Evolutionary conservation across 306 rosid genomes (phyloP).

Genomic region (Vigna angularis): DNA sequence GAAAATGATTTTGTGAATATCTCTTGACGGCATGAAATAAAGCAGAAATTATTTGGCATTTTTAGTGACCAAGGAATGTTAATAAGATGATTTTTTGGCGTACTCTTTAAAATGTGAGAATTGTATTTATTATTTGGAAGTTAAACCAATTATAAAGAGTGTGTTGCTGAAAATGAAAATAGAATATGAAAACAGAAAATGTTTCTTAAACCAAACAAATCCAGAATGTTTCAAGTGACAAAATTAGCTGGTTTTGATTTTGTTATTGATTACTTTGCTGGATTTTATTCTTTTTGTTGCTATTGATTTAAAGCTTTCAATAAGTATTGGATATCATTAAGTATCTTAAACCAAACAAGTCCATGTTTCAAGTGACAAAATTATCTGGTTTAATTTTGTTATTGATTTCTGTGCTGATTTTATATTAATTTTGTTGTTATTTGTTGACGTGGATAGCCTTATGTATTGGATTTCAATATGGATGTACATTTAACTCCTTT

Average conservation of each 20-base stretch:
- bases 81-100: neutral
- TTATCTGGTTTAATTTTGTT: neutral
- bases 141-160: neutral
- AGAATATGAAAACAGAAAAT: constrained; percentile 3
- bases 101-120: neutral
- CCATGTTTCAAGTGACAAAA: neutral
- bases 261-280: neutral
- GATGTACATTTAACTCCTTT: constrained; percentile 1
- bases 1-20: neutral
- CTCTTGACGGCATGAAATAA: neutral
- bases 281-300: neutral
- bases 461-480: neutral
- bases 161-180: neutral
- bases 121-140: neutral
- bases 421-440: neutral
- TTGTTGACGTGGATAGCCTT: constrained; percentile 18
- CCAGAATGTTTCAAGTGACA: neutral
- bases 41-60: neutral
- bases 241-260: constrained; percentile 9
- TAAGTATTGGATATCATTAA: neutral
- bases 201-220: neutral
- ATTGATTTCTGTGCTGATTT: neutral
- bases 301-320: constrained; percentile 10
- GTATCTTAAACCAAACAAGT: neutral
- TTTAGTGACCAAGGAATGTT: neutral